Percentiles rank a stretch among this genome's conserved stretches.
Conservation (phyloP, 2,329 filamentous ascomycete species). For the Colletotrichum trifolii region DNA sequence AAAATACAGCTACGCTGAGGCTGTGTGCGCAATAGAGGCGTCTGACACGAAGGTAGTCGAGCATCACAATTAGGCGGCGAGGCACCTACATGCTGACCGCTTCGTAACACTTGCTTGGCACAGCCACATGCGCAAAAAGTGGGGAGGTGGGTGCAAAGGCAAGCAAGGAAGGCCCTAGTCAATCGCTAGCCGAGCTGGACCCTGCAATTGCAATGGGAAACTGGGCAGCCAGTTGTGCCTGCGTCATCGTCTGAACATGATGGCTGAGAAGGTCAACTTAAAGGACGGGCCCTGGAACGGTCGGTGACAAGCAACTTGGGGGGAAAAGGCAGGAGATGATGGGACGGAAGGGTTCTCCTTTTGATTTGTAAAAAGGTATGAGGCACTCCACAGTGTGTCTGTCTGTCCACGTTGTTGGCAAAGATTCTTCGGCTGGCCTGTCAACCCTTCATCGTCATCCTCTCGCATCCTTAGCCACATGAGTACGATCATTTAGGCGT, state of each 20-base stretch:
- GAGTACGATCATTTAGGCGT: slow-evolving; percentile 4
- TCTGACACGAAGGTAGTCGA: neutral
- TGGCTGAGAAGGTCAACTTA: slow-evolving; percentile 15
- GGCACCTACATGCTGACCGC: slow-evolving; percentile 9
- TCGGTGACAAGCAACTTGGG: slow-evolving; percentile 7
- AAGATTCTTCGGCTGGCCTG: neutral
- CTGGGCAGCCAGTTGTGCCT: slow-evolving; percentile 35
- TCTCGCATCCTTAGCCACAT: slow-evolving; percentile 17
- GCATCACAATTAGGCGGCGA: neutral
- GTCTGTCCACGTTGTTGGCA: neutral
- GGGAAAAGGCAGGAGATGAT: slow-evolving; percentile 14
- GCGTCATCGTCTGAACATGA: slow-evolving; percentile 37
- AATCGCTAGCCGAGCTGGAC: slow-evolving; percentile 17
- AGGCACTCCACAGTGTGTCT: neutral
- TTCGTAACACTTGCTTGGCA: neutral
- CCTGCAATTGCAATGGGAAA: slow-evolving; percentile 32
- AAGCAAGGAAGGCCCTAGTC: slow-evolving; percentile 33
- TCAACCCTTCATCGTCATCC: neutral
- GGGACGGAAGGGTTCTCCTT: slow-evolving; percentile 9
- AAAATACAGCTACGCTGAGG: slow-evolving; percentile 6
- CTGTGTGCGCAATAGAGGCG: slow-evolving; percentile 6
- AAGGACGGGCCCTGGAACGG: slow-evolving; percentile 32
- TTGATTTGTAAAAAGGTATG: neutral
- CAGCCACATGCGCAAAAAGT: slow-evolving; percentile 23
- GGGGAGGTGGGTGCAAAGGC: slow-evolving; percentile 8